Evolutionary conservation across 2,329 filamentous ascomycete species (phyloP), one percentile per base, ranked within the genome.

Genomic region (Neonectria ditissima): DNA sequence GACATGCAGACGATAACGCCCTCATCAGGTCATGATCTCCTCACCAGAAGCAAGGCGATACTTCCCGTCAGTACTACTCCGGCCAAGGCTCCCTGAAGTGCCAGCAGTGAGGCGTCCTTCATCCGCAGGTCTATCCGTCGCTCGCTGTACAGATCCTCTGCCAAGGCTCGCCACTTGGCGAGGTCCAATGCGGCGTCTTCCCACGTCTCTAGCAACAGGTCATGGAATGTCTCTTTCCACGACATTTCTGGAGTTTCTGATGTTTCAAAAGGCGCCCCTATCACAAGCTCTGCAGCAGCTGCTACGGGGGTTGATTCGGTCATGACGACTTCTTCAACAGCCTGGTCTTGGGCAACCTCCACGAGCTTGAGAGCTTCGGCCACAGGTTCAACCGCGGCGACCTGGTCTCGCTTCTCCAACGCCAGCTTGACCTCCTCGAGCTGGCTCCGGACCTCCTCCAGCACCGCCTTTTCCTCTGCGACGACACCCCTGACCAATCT

Each of bases 401-500:
- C 68, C 24, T 68, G 68, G 10, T 69, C 71, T 62, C 70, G 64
- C 62, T 72, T 70, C 44, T 71, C 73, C 59, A 77, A 66, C 11
- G 70, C 72, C 37, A 71, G 64, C 69, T 75, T 78, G 51, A 76
- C 74, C 28, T 74, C 72, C 16, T 70, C 74, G 18, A 86, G 74
- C 73, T 85, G 80, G 39, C 72, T 72, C 58, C 80, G 76, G 10
- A 87, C 81, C 48, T 85, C 81, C 41, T 87, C 81, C 54, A 87
- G 75, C 26, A 82, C 77, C 16, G 79, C 85, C 80, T 91, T 89
- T 77, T 93, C 91, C 73, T 92, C 91, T 72, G 93, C 91, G 69
- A 93, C 92, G 71, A 96, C 93, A 24, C 92, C 94, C 70, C 86
- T 88, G 62, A 98, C 93, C 65, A 99, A 86, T 72, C 93, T 85